These are phyloP conservation scores for Stachybotrys chlorohalonatus DNA, from an alignment of 2,329 filamentous ascomycete genomes.

Conservation along the genomic window DNA sequence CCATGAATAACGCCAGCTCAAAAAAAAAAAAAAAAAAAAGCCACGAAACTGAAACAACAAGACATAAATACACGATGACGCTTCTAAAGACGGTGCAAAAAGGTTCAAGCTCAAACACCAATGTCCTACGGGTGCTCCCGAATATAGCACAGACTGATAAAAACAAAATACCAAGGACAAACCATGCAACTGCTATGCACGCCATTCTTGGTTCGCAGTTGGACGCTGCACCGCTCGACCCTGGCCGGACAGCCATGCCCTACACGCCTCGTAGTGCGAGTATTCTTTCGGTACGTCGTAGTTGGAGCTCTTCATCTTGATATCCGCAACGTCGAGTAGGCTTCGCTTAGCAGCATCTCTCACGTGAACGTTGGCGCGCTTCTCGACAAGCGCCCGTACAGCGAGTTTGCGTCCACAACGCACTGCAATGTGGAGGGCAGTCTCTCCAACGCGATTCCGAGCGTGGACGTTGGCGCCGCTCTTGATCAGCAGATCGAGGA, in stretches of 20 bases:
- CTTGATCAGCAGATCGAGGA: conserved; percentile 33
- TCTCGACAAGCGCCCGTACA: conserved; percentile 33
- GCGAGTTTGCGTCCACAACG: conserved; percentile 44
- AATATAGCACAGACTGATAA: not conserved
- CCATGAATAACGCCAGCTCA: not conserved
- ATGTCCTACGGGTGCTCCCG: not conserved
- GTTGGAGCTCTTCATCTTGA: conserved; percentile 22
- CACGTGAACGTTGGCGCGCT: conserved; percentile 37
- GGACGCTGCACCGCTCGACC: conserved; percentile 28
- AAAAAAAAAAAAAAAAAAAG: not conserved
- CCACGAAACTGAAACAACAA: not conserved
- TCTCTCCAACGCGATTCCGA: conserved; percentile 46
- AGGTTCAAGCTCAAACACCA: not conserved
- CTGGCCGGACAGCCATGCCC: conserved; percentile 33
- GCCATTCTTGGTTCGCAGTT: conserved; percentile 32
- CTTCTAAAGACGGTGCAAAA: not conserved
- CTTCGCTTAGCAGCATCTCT: conserved; percentile 34
- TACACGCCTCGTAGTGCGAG: conserved; percentile 34
- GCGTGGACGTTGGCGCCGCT: conserved; percentile 36
- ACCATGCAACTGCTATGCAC: not conserved
- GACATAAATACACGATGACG: not conserved
- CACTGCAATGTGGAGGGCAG: conserved; percentile 44
- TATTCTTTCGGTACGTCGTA: conserved; percentile 23
- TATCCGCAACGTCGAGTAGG: conserved; percentile 36
- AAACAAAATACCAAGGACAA: not conserved